Evolutionary conservation across 768 basidiomycete species (phyloP), one percentile per base, ranked within the genome.

Genomic region (Royoungia palumana): DNA sequence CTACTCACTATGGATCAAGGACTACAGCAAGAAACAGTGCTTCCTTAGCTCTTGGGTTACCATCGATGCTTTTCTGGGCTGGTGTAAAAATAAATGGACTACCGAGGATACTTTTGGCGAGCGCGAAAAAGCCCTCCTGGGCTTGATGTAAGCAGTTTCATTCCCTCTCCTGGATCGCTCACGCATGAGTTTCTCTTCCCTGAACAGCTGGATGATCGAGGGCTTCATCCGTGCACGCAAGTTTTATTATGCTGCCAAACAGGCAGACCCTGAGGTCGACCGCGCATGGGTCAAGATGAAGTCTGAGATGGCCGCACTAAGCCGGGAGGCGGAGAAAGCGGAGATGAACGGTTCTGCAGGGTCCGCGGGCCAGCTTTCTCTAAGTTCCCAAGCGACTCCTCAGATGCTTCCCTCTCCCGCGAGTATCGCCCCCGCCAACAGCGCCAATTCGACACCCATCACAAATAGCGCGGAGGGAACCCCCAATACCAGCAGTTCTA

Each of bases 401-500:
- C 80, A 81, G 27, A 88, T 88, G 88, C 79, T 89, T 38, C 88
- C 87, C 32, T 89, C 87, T 30, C 85, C 85, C 2, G 85, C 82
- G 10, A 86, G 83, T 62, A 82, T 83, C 49, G 79, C 74, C 12
- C 73, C 83, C 14, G 72, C 79, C 7, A 82, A 75, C 56, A 90
- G 87, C 58, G 80, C 85, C 45, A 87, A 86, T 55, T 89, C 87
- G 13, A 90, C 87, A 0, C 88, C 88, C 9, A 82, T 79, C 32
- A 80, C 75, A 51, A 64, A 51, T 43, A 77, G 79, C 44, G 77
- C 80, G 41, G 75, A 71, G 28, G 72, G 75, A 30, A 83, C 84
- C 2, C 82, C 82, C 16, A 77, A 72, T 54, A 67, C 73, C 12
- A 60, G 63, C 41, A 66, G 56, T 38, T 55, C 59, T 35, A 53